Base-by-base conservation (phyloP, 306 rosid species). In the Gillenia trifoliata region DNA sequence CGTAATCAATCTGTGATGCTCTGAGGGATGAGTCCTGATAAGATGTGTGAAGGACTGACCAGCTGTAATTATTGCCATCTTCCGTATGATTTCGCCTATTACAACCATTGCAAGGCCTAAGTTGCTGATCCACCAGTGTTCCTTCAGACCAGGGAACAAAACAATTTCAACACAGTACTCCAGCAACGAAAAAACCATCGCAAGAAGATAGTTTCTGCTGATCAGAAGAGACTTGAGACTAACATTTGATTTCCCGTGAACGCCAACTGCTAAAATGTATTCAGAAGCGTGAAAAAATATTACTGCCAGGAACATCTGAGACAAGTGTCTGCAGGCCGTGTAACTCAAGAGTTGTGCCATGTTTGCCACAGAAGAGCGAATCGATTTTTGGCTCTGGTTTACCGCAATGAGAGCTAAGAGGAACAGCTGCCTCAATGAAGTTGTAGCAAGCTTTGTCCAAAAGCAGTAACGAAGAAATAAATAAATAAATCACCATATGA, bases 1-100 rank as follows among this genome's bases (percentile, higher is more conserved):
- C n/a, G 93, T 91, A 64, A 91, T 56, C 81, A 93, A 59, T 15
- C 72, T 73, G 84, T 93, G 98, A 64, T 62, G 78, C 54, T 89
- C 96, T 4, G 81, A 89, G 23, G 23, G 86, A 77, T 61, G 31
- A 71, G 73, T 71, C 85, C 83, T 85, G 52, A 93, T 93, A 50
- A 88, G 80, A 85, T 93, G 98, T 25, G 97, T 93, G 83, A 93
- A 93, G 26, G 93, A 74, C 65, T 45, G 77, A 68, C 96, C 89
- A 54, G 97, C 98, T 1, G 98, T 91, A 67, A 91, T 56, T 62
- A 93, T 85, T 33, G 91, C 92, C 78, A 80, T 19, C 80, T 87
- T 93, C 76, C 98, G 84, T 16, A 91, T 33, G 73, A 85, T 76
- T 83, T 93, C 98, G 31, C 98, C 98, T 16, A 83, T 69, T 52